Base-by-base conservation (phyloP, 352 stramenopile genomes). In the Globisporangium uncinulatum region DNA sequence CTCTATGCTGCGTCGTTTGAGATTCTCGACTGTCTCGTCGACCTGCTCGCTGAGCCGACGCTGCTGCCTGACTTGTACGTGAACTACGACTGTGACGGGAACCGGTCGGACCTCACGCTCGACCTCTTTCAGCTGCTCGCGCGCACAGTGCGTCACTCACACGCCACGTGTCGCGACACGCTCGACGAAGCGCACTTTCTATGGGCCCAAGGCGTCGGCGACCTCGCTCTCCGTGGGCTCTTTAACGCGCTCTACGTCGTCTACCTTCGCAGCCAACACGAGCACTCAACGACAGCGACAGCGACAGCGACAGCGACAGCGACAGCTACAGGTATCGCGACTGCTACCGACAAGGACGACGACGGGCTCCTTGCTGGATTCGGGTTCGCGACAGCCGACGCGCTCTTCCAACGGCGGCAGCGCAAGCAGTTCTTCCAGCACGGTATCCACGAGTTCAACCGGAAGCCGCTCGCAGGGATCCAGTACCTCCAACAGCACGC, bases 11-110 rank as follows among this genome's bases (percentile, higher is more conserved):
- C 83, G 15, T 90, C 83, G 7, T 79, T 87, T 58, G 85, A 94
- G 64, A 77, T 94, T 43, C 56, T 90, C 13, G 75, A 99, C 67
- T 97, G 80, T 34, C 72, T 99, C 6, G 79, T 99, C 7, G 97
- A 99, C 58, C 94, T 99, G 50, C 96, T 97, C 44, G 74, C 92
- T 11, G 96, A 99, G 70, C 83, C 95, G 36, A 92, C 86, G 9
- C 65, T 99, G 1, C 87, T 99, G 53, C 85, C 96, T 5, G 97
- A 99, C 67, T 63, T 99, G 11, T 99, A 99, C 64, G 86, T 98
- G 34, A 99, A 99, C 66, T 99, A 99, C 73, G 97, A 99, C 73
- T 99, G 96, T 63, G 96, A 98, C 61, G 85, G 97, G n/a, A 89
- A 98, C 49, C 97, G 97, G 62, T 98, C 92, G 14, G 79, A 92